Conservation (phyloP, 148 eudicot genomes). For the Pouteria glomerata region DNA sequence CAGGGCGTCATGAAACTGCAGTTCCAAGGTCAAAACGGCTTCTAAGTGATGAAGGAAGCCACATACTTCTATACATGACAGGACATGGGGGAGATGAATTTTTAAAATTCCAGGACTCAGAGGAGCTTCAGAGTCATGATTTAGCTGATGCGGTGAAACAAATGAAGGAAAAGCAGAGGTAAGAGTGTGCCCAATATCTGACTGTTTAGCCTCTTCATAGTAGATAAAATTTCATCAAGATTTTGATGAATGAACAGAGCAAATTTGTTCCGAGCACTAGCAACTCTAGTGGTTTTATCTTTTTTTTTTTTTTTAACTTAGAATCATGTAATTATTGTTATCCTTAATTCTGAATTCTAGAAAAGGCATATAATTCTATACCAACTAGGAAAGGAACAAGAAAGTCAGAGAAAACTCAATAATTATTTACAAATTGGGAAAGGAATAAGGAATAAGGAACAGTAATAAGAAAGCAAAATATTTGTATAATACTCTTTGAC, state of each 20-base stretch:
- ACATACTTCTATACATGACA: conserved; percentile 90
- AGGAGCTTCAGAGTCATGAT: conserved; percentile 99
- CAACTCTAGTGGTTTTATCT: not conserved
- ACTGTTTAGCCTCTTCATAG: not conserved
- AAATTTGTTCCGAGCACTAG: not conserved
- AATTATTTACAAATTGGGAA: no score
- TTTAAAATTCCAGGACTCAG: conserved; percentile 93
- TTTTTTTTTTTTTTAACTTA: no score
- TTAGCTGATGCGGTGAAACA: conserved; percentile 98
- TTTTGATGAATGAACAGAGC: no score
- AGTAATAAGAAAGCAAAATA: no score
- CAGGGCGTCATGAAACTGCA: conserved; percentile 92
- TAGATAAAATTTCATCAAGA: not conserved
- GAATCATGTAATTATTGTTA: not conserved
- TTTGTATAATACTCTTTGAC: no score
- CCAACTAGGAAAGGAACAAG: no score
- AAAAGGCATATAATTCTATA: not conserved
- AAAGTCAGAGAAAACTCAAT: no score
- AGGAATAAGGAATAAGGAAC: no score
- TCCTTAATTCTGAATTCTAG: not conserved
- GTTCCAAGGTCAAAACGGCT: conserved; percentile 96
- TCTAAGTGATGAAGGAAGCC: conserved; percentile 97
- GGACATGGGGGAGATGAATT: conserved; percentile 99
- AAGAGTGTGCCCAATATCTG: conserved; percentile 11
- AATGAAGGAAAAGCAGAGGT: conserved; percentile 99